Evolutionary conservation across 176 grass and related monocot species (phyloP), one percentile per base, ranked within the genome.

Genomic region (Aegilops speltoides): DNA sequence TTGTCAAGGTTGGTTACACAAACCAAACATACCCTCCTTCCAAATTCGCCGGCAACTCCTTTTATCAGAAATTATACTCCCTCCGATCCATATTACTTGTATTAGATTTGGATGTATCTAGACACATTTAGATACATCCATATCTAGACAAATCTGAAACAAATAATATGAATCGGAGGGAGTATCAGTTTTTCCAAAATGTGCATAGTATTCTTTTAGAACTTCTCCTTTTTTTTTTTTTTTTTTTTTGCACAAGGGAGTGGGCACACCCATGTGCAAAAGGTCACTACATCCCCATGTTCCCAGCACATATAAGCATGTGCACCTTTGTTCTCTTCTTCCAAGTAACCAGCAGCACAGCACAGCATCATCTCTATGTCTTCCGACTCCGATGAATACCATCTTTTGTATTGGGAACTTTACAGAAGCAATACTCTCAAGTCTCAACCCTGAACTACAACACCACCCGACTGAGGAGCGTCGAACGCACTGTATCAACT

Each of bases 401-500:
- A 67, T 67, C 61, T 26, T 26, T 79, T 61, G 61, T 80, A 77
- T 69, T 69, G 77, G 19, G 25, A 79, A 68, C 68, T 91, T 88
- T 88, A 91, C 85, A 91, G 25, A 31, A 87, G 68, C 79, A 60
- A 33, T 22, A 80, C n/a, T 28, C 85, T 80, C 19, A 59, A 80
- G 16, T 46, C 89, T 80, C 19, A 59, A 80, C n/a, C 36, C 89
- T 80, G 60, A 24, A 34, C 89, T 84, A 91, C 31, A 80, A 87
- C 31, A 80, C 34, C 69, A 75, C 59, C 78, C 45, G 14, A 54
- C 50, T 20, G 56, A 37, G 56, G 2, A 40, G 74, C 13, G 63
- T 28, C 63, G 29, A 69, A 82, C 50, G 1, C 7, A 54, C 50
- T 54, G 72, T 37, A 77, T 68, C 71, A 69, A 45, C 23, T 50